Conservation (phyloP, 2,329 filamentous ascomycete genomes). For the Phaeosphaeriaceae sp. region DNA sequence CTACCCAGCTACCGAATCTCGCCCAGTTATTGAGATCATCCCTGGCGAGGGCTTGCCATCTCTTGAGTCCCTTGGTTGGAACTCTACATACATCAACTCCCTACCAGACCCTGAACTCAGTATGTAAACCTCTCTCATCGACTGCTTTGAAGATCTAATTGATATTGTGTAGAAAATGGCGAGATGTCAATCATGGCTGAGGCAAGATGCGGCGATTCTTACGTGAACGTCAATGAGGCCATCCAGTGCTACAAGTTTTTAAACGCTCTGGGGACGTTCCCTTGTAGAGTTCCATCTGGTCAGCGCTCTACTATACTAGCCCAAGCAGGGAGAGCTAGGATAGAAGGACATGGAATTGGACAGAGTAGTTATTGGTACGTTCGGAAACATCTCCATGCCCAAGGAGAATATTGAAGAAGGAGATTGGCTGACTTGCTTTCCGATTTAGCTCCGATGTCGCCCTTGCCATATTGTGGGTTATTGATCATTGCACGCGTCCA, state of each 20-base stretch:
- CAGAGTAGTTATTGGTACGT: conserved; percentile 11
- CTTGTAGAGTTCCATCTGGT: background rate
- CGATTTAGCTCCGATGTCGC: conserved; percentile 6
- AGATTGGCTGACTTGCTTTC: background rate
- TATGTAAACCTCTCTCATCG: no score
- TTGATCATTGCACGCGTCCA: conserved; percentile 9
- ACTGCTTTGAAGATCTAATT: no score
- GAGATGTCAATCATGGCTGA: conserved; percentile 1
- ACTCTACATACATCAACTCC: conserved; percentile 6
- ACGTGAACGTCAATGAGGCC: conserved; percentile 3
- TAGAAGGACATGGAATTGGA: conserved; percentile 2
- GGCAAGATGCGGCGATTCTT: background rate
- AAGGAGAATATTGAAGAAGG: no score
- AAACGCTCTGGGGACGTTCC: conserved; percentile 1
- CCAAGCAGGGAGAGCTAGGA: background rate
- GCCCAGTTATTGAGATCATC: conserved; percentile 1
- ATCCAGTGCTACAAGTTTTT: conserved; percentile 11
- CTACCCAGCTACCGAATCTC: background rate
- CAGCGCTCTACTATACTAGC: background rate
- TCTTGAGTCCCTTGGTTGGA: conserved; percentile 8
- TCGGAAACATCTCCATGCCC: no score
- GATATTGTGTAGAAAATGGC: background rate
- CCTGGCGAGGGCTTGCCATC: conserved; percentile 6
- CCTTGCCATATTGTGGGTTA: conserved; percentile 2
- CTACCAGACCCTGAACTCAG: background rate